Base-by-base conservation (phyloP, 2,329 filamentous ascomycete species). In the Curvularia sp. region DNA sequence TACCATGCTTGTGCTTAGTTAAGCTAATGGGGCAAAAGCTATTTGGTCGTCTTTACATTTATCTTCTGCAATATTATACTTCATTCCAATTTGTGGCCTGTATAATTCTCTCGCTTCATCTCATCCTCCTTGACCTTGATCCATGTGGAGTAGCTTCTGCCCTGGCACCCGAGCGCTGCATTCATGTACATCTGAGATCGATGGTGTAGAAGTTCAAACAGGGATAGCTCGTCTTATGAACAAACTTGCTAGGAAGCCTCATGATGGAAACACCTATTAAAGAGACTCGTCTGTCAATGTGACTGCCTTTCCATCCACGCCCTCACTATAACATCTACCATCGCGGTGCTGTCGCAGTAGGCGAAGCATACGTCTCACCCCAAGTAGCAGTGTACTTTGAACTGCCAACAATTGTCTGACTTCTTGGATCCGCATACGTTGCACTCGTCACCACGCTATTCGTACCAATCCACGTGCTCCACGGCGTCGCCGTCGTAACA, bases 401-500 rank as follows among this genome's bases (percentile, higher is more conserved):
- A 9, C 64, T 69, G 1, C 68, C 70, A 2, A 70, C 58, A 23
- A 71, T 51, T 3, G 68, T 71, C 42, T 71, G 46, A 43, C 49
- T 62, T 58, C 64, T 65, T 48, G 60, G 65, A 58, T 72, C 65
- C 25, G 59, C 59, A 55, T 56, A 74, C 3, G 62, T 68, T 15
- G 60, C 71, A 3, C 60, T 66, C 6, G 70, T 74, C 1, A 74
- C 69, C 8, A 71, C 57, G 19, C 57, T 60, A 34, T 38, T 56
- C 38, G 46, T 55, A 51, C 52, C 63, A 52, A 74, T 71, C 71
- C 71, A 74, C 7, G 70, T 74, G 10, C 67, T 66, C 71, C 71
- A 74, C 6, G 69, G 59, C 13, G 63, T 57, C 21, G 63, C 60
- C 1, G 66, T 75, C 8, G 65, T 69, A n/a, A 57, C 63, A 2